Percentiles rank a stretch among this genome's conserved stretches.
Evolutionary conservation across 2,329 filamentous ascomycete genomes (phyloP).

Genomic region (Talaromyces marneffei): DNA sequence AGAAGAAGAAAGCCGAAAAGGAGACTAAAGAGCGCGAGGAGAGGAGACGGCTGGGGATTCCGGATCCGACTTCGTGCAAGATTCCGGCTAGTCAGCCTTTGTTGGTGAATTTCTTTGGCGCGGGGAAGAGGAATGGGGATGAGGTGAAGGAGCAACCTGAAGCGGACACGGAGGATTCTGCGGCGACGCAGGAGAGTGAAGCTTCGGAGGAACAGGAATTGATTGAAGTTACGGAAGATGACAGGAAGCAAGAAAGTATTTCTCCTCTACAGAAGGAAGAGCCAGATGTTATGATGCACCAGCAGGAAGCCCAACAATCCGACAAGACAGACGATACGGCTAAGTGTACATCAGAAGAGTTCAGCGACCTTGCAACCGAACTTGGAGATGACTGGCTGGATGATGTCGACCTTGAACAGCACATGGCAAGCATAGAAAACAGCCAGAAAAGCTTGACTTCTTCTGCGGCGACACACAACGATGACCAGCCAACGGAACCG

Average conservation of each 20-base stretch:
- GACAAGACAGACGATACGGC: not conserved
- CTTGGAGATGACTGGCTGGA: slow-evolving; percentile 12
- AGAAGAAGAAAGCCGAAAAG: slow-evolving; percentile 32
- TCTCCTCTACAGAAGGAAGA: not conserved
- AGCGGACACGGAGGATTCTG: not conserved
- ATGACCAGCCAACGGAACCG: not conserved
- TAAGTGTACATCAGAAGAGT: not conserved
- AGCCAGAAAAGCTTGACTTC: not conserved
- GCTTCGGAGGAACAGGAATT: not conserved
- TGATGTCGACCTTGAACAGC: not conserved
- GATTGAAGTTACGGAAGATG: not conserved
- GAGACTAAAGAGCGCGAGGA: slow-evolving; percentile 32
- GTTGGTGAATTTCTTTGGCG: slow-evolving; percentile 26
- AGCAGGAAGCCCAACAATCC: not conserved
- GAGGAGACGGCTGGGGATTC: slow-evolving; percentile 26
- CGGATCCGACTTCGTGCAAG: slow-evolving; percentile 26
- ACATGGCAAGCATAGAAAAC: slow-evolving; percentile 3
- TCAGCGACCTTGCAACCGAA: slow-evolving; percentile 10
- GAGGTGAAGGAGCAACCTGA: not conserved
- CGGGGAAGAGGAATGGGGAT: slow-evolving; percentile 17
- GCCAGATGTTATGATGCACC: not conserved
- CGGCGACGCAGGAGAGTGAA: not conserved
- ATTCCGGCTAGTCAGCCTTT: slow-evolving; percentile 32
- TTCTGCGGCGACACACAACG: not conserved
- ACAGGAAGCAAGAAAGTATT: not conserved